A percentile compares a stretch with the other conserved stretches of the same genome.
These are phyloP conservation scores for Lepiota venenata DNA, from an alignment of 768 basidiomycete species.

Conservation along the genomic window DNA sequence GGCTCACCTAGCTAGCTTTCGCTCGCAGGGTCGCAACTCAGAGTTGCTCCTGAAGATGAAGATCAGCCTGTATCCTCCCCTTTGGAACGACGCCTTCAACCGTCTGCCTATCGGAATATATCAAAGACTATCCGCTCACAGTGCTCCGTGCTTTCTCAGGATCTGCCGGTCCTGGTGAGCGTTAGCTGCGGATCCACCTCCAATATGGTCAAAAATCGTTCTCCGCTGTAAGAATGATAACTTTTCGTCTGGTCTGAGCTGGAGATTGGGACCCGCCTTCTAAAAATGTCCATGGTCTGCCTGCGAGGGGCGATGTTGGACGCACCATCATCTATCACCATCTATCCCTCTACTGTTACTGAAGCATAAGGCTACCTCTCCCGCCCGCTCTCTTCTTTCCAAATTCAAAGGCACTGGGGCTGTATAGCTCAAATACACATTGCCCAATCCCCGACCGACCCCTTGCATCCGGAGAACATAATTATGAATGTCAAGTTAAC, in stretches of 20 bases:
- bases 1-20: too few relatives aligned
- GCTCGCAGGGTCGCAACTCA: too few relatives aligned
- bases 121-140: neutral
- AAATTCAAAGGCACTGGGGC: neutral
- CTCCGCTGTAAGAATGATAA: neutral
- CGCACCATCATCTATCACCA: neutral
- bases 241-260: neutral
- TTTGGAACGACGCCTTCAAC: neutral
- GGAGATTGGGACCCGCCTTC: neutral
- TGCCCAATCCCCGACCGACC: neutral
- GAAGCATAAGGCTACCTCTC: neutral
- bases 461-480: neutral
- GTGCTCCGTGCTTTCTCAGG: neutral
- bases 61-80: too few relatives aligned
- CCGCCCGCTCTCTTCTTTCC: neutral
- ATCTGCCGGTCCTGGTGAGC: neutral
- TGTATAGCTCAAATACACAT: neutral
- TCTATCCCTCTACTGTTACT: neutral
- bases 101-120: neutral
- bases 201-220: neutral
- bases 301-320: neutral
- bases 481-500: too few relatives aligned
- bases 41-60: too few relatives aligned
- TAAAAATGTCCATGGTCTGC: neutral
- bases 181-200: neutral